These are phyloP conservation scores for Cochlearia excelsa DNA, from an alignment of 345 rosid genomes.

Conservation along the genomic window DNA sequence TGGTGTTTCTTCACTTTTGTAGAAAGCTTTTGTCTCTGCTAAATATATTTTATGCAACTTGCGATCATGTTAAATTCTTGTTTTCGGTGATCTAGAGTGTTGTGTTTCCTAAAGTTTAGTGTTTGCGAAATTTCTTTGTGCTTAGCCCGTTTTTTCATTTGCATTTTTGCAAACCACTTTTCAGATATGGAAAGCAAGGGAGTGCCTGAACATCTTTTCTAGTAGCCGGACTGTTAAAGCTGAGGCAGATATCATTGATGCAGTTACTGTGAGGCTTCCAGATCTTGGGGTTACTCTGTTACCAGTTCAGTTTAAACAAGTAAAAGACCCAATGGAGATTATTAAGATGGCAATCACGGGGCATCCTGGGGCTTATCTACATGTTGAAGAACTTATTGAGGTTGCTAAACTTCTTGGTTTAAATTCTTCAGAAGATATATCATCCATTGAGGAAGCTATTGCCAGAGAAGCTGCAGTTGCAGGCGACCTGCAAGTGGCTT, in stretches of 20 bases:
- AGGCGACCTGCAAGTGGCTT: constrained; percentile 95
- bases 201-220: constrained; percentile 79
- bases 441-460: constrained; percentile 91
- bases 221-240: constrained; percentile 75
- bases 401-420: constrained; percentile 96
- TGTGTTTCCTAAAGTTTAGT: background rate
- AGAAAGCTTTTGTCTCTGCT: constrained; percentile 8
- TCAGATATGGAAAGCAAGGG: constrained; percentile 98
- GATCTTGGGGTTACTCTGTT: constrained; percentile 85
- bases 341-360: constrained; percentile 88
- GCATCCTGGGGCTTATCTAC: constrained; percentile 84
- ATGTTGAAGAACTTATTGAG: constrained; percentile 86
- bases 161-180: constrained; percentile 30
- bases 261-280: constrained; percentile 85
- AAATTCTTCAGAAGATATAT: constrained; percentile 67
- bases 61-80: constrained; percentile 15
- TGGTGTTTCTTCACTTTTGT: constrained; percentile 19
- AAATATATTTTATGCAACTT: constrained; percentile 15
- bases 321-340: constrained; percentile 94
- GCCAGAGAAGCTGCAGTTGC: constrained; percentile 98
- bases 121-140: constrained; percentile 1
- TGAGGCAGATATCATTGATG: constrained; percentile 79
- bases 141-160: constrained; percentile 6
- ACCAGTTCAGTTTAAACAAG: constrained; percentile 91
- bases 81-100: constrained; percentile 14